Conservation (phyloP, 169 alveolate genomes). For the Theileria parva region DNA sequence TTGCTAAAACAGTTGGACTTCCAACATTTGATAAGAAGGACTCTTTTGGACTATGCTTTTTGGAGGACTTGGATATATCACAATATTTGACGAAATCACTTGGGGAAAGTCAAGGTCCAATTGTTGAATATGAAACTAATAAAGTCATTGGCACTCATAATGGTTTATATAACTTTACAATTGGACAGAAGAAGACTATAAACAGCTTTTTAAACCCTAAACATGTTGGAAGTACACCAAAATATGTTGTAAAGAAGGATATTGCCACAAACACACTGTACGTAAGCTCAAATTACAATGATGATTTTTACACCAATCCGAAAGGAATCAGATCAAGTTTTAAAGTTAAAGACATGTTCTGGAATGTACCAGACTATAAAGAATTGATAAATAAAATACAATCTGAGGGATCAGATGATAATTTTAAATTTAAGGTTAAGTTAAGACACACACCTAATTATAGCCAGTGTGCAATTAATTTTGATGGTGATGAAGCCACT, state of each 20-base stretch:
- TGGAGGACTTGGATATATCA: conserved; percentile 67
- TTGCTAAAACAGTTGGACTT: conserved; percentile 57
- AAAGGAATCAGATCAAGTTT: conserved; percentile 40
- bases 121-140: conserved; percentile 61
- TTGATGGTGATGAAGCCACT: conserved; percentile 20
- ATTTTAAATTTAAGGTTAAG: conserved; percentile 11
- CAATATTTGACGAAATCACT: conserved; percentile 47
- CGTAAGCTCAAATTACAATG: conserved; percentile 38
- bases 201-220: conserved; percentile 41
- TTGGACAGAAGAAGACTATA: conserved; percentile 75
- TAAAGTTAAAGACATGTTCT: conserved; percentile 20
- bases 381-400: background rate
- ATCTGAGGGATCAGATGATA: background rate
- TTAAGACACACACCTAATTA: conserved; percentile 46
- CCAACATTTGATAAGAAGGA: conserved; percentile 69
- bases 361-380: conserved; percentile 58
- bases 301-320: conserved; percentile 2
- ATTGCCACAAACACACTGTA: conserved; percentile 45
- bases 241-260: conserved; percentile 62
- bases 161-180: conserved; percentile 73
- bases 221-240: conserved; percentile 17
- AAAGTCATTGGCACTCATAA: conserved; percentile 67
- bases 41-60: conserved; percentile 75
- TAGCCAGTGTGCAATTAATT: conserved; percentile 3
- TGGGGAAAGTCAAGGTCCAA: conserved; percentile 70